These are phyloP conservation scores for Neurospora sp. DNA, from an alignment of 495 filamentous ascomycete genomes.

Conservation along the genomic window DNA sequence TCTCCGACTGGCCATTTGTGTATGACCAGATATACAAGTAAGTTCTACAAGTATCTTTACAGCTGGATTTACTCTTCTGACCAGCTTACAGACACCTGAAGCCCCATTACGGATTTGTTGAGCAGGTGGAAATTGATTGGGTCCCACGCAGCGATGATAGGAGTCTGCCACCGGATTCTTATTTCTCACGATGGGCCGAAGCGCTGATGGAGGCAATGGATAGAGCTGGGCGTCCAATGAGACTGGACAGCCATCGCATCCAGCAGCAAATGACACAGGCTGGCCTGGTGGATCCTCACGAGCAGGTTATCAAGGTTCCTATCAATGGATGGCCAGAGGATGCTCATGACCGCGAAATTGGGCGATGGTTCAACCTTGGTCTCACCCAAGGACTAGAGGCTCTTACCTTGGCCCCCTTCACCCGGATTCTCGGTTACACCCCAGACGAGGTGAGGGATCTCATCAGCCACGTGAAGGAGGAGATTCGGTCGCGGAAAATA, in stretches of 20 bases:
- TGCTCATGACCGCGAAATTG: conserved; percentile 56
- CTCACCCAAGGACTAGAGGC: conserved; percentile 63
- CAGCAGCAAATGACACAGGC: conserved; percentile 52
- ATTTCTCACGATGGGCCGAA: conserved; percentile 55
- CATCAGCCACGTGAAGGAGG: conserved; percentile 49
- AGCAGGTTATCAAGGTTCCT: conserved; percentile 61
- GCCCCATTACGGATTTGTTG: conserved; percentile 65
- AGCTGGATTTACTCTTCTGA: conserved; percentile 5
- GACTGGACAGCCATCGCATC: conserved; percentile 51
- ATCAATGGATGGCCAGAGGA: conserved; percentile 72
- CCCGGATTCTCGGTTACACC: conserved; percentile 52
- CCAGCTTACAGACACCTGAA: conserved; percentile 53
- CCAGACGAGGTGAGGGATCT: conserved; percentile 56
- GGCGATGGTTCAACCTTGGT: conserved; percentile 78
- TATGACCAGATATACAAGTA: conserved; percentile 62
- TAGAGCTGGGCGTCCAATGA: conserved; percentile 52
- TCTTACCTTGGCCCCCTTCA: conserved; percentile 65
- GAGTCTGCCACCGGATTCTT: conserved; percentile 36
- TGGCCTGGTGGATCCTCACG: conserved; percentile 77
- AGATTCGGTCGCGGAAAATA: conserved; percentile 59
- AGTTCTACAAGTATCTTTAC: conserved; percentile 10
- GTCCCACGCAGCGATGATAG: conserved; percentile 68
- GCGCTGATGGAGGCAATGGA: conserved; percentile 62
- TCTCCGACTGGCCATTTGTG: conserved; percentile 64
- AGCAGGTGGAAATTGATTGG: conserved; percentile 90